phyloP scores from a whole-genome alignment of 148 eudicot genomes.

The Camellia sinensis region DNA sequence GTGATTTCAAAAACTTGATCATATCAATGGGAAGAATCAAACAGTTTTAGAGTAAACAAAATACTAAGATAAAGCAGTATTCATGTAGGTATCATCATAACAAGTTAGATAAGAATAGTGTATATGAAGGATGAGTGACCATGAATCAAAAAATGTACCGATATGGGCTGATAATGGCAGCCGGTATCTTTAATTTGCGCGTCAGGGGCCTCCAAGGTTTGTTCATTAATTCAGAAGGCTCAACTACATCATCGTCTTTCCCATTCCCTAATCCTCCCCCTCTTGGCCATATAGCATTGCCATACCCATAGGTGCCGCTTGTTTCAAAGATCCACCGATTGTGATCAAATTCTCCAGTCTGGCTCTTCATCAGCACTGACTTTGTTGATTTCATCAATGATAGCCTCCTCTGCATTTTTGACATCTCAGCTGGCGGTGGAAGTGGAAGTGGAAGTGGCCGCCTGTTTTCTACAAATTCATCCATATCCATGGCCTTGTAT shows the following conservation, averaged over 20 bases:
- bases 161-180: slow-evolving; percentile 84
- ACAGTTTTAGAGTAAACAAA: too few relatives aligned
- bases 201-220: slow-evolving; percentile 96
- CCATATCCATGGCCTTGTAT: slow-evolving; percentile 60
- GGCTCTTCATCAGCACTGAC: slow-evolving; percentile 68
- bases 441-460: slow-evolving; percentile 42
- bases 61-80: too few relatives aligned
- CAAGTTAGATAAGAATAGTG: slow-evolving; percentile 6
- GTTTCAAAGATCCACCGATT: slow-evolving; percentile 84
- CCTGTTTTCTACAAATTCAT: slow-evolving; percentile 33
- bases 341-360: slow-evolving; percentile 85
- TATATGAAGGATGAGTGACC: not conserved
- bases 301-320: slow-evolving; percentile 86
- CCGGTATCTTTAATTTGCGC: slow-evolving; percentile 75
- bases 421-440: slow-evolving; percentile 53
- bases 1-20: too few relatives aligned
- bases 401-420: slow-evolving; percentile 69
- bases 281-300: slow-evolving; percentile 93
- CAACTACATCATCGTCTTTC: slow-evolving; percentile 38
- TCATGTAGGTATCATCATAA: not conserved
- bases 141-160: slow-evolving; percentile 38
- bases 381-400: slow-evolving; percentile 75
- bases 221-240: slow-evolving; percentile 56
- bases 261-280: slow-evolving; percentile 57
- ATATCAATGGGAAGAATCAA: not conserved